These are phyloP conservation scores for Syzygium syzygioides DNA, from an alignment of 441 rosid species.

Conservation along the genomic window DNA sequence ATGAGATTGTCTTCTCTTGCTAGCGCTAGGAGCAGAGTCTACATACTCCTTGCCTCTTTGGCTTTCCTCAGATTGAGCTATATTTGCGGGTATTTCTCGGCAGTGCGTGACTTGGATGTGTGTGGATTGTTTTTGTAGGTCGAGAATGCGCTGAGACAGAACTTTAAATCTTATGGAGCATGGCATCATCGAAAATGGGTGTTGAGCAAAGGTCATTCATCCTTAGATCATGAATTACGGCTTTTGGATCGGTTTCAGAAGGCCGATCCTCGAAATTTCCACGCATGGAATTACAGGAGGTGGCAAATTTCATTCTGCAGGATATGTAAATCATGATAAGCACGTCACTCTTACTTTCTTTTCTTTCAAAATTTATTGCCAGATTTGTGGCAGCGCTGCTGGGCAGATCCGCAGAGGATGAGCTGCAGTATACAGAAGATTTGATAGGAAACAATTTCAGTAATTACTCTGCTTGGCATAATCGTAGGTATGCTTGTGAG, in stretches of 20 bases:
- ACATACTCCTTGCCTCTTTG: background rate
- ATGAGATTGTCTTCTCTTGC: background rate
- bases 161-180: slow-evolving; percentile 79
- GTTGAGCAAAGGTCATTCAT: slow-evolving; percentile 68
- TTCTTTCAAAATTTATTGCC: slow-evolving; percentile 1
- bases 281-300: slow-evolving; percentile 94
- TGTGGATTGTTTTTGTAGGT: slow-evolving; percentile 31
- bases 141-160: slow-evolving; percentile 70
- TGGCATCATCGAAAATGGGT: slow-evolving; percentile 98
- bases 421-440: slow-evolving; percentile 55
- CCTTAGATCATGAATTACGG: slow-evolving; percentile 43
- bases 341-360: background rate
- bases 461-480: slow-evolving; percentile 98
- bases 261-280: slow-evolving; percentile 77
- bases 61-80: background rate
- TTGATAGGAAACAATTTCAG: slow-evolving; percentile 62
- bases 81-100: background rate
- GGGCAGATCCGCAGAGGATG: slow-evolving; percentile 73
- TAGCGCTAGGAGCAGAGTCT: background rate
- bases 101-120: background rate
- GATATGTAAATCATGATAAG: background rate
- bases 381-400: slow-evolving; percentile 71
- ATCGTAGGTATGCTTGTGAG: slow-evolving; percentile 53
- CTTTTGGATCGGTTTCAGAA: slow-evolving; percentile 63
- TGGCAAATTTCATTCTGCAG: slow-evolving; percentile 5